Percentiles rank a stretch among this genome's conserved stretches.
phyloP scores from a whole-genome alignment of 805 yeast genomes.

The Clavispora asparagi region DNA sequence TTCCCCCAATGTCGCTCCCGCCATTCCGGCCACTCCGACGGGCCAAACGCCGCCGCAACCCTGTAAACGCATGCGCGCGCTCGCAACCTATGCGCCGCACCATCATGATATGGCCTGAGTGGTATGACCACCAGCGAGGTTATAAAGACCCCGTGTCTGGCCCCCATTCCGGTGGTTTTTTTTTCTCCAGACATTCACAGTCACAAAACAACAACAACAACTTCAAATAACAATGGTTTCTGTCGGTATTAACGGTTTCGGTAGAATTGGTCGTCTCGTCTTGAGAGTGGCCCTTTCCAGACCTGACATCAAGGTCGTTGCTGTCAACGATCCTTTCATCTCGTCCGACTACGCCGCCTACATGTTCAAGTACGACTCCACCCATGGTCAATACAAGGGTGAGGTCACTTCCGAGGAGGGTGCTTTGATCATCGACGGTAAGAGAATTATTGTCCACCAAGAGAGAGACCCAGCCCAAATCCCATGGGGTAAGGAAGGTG shows the following conservation, averaged over 20 bases:
- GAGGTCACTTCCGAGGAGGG: conserved; percentile 22
- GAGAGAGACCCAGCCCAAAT: conserved; percentile 31
- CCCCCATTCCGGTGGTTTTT: background rate
- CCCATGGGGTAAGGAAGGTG: conserved; percentile 32
- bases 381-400: conserved; percentile 29
- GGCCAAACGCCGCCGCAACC: background rate
- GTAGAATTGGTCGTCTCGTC: conserved; percentile 33
- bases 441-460: conserved; percentile 24
- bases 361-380: conserved; percentile 35
- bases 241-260: conserved; percentile 33
- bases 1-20: too few relatives aligned
- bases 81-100: background rate
- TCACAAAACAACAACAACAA: background rate
- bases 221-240: conserved; percentile 10
- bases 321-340: conserved; percentile 31
- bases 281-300: conserved; percentile 29
- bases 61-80: background rate
- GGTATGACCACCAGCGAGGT: background rate
- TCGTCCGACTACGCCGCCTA: conserved; percentile 32
- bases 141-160: background rate
- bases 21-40: background rate
- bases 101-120: background rate
- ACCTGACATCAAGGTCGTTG: conserved; percentile 28
- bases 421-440: conserved; percentile 24
- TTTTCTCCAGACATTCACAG: background rate